Evolutionary conservation across 331 rosid species (phyloP), one percentile per base, ranked within the genome.

Genomic region (Erythrophleum ivorense): DNA sequence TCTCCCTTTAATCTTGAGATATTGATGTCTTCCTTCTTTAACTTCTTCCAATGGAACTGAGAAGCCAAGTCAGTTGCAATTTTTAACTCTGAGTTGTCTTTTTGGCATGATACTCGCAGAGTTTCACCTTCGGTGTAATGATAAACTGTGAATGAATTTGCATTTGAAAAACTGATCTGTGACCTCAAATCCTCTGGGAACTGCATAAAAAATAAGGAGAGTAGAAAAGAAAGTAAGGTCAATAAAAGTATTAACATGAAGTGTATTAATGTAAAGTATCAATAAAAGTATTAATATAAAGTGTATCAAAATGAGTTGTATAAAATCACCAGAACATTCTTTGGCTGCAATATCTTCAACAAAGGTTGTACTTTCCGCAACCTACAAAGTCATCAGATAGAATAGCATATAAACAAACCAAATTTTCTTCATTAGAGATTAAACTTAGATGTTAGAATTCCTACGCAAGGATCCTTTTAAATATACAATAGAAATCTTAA

Each of bases 1-100:
- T 88, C 85, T 31, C 98, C 97, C 63, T 86, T 91, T 85, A 93
- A 78, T 78, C 92, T 88, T 36, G 92, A 59, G 55, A 90, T 49
- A 55, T 78, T 85, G 62, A 91, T 21, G 68, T 85, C 86, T 78
- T 84, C 88, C 12, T 86, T 88, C 79, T 80, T 80, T 63, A 91
- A 84, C 50, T 83, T 89, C 82, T 80, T 89, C 92, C 94, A 90
- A 19, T 81, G 82, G 83, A 94, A 88, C 54, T 85, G 88, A 63
- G 91, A 69, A 80, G 90, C 93, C 87, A 90, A 85, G 82, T 91
- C 92, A n/a, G 84, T 57, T 4, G 91, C 78, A 13, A 95, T 88
- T 77, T 89, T 91, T 40, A 91, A 34, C 82, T 85, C 90, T 41
- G 78, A 41, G 75, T 60, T 84, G 52, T 87, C 86, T 77, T 89